Evolutionary conservation across 2,329 filamentous ascomycete genomes (phyloP).

Genomic region (Nigrograna mackinnonii): DNA sequence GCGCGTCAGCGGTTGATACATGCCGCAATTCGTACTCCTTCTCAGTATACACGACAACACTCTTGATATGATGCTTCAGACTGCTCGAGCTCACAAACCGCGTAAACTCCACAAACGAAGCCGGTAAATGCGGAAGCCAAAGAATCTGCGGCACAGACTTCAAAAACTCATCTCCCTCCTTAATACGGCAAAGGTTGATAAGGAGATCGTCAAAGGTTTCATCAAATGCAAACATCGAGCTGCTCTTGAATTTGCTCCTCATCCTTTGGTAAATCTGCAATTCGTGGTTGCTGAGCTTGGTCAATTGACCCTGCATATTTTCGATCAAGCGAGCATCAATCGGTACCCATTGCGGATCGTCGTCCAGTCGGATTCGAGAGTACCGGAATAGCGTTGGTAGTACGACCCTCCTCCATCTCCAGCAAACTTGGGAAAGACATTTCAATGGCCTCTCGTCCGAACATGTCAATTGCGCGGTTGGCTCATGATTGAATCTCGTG

Average conservation of each 20-base stretch:
- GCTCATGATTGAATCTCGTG: constrained; percentile 35
- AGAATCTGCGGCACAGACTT: constrained; percentile 23
- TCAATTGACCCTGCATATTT: constrained; percentile 34
- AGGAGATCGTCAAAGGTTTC: constrained; percentile 34
- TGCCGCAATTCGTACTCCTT: constrained; percentile 41
- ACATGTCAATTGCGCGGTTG: constrained; percentile 26
- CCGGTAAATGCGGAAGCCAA: constrained; percentile 37
- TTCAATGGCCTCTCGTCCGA: constrained; percentile 29
- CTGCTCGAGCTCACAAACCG: constrained; percentile 21
- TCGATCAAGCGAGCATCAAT: constrained; percentile 36
- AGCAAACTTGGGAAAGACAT: constrained; percentile 33
- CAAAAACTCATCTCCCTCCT: constrained; percentile 33
- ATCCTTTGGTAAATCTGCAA: constrained; percentile 34
- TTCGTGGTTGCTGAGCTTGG: constrained; percentile 34
- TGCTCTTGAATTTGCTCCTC: constrained; percentile 37
- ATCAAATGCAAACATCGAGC: constrained; percentile 26
- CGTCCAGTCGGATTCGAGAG: constrained; percentile 27
- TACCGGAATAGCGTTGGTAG: constrained; percentile 37
- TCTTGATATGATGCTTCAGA: constrained; percentile 46
- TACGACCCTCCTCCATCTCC: constrained; percentile 33
- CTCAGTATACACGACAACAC: constrained; percentile 50
- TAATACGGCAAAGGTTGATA: constrained; percentile 33
- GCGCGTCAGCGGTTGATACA: constrained; percentile 27
- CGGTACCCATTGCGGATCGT: constrained; percentile 35
- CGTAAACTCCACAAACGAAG: constrained; percentile 20